These are phyloP conservation scores for Incumbomyces delicatus DNA, from an alignment of 2,329 filamentous ascomycete genomes.

Conservation along the genomic window DNA sequence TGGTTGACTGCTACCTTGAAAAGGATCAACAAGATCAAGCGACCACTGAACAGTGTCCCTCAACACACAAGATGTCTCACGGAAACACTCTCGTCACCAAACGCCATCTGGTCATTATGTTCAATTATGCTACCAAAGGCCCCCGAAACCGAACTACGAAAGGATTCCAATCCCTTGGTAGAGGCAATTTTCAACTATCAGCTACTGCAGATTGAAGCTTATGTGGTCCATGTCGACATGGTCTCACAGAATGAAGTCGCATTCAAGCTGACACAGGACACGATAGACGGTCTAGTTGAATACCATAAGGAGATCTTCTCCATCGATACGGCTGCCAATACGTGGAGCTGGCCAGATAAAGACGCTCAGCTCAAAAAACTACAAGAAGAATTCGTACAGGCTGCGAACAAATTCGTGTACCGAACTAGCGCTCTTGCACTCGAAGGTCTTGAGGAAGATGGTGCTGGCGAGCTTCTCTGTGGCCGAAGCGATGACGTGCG, in stretches of 20 bases:
- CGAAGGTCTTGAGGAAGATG: conserved; percentile 93
- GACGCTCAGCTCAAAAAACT: conserved; percentile 93
- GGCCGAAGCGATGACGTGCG: conserved; percentile 92
- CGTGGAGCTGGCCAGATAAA: conserved; percentile 94
- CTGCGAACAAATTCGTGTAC: conserved; percentile 95
- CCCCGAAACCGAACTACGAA: conserved; percentile 72
- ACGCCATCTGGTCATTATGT: conserved; percentile 89
- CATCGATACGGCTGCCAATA: conserved; percentile 76
- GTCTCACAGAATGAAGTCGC: conserved; percentile 94
- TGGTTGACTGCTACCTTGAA: conserved; percentile 97
- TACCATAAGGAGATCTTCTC: conserved; percentile 96
- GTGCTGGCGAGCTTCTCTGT: conserved; percentile 81
- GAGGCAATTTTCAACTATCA: conserved; percentile 90
- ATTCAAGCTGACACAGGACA: conserved; percentile 91
- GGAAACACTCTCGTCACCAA: conserved; percentile 78
- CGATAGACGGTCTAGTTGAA: conserved; percentile 85
- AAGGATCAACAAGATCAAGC: conserved; percentile 92
- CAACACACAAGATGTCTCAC: conserved; percentile 94
- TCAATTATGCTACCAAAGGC: conserved; percentile 88
- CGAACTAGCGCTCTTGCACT: conserved; percentile 78
- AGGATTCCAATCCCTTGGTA: conserved; percentile 70
- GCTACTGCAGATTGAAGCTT: conserved; percentile 87
- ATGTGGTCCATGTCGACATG: conserved; percentile 99
- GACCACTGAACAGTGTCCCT: conserved; percentile 89
- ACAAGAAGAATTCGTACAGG: conserved; percentile 92